Conservation (phyloP, 768 basidiomycete genomes). For the Hypholoma sublateritium region DNA sequence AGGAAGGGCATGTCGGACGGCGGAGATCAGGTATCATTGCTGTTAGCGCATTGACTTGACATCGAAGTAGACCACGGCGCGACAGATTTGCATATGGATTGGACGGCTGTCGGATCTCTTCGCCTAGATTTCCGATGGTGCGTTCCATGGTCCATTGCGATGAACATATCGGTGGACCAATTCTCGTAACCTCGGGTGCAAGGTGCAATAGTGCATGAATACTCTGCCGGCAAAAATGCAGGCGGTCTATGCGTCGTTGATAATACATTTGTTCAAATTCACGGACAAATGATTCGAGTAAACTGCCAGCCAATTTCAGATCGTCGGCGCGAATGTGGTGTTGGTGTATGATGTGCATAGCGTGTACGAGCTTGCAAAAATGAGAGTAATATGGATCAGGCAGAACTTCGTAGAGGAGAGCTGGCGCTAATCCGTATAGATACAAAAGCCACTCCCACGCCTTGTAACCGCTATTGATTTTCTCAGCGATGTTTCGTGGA, state of each 20-base stretch:
- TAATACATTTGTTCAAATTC: conserved; percentile 37
- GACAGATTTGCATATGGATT: conserved; percentile 28
- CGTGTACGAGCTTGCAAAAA: conserved; percentile 27
- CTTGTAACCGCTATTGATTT: conserved; percentile 18
- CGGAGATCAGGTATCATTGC: conserved; percentile 11
- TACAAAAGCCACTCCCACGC: conserved; percentile 27
- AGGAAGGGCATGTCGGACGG: neutral
- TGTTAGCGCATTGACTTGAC: conserved; percentile 20
- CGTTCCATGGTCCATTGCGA: conserved; percentile 32
- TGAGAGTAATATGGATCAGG: conserved; percentile 9
- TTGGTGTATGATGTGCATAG: conserved; percentile 24
- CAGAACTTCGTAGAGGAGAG: conserved; percentile 11
- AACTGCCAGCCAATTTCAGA: neutral
- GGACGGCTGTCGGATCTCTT: conserved; percentile 26
- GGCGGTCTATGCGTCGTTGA: conserved; percentile 19
- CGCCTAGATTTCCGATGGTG: conserved; percentile 24
- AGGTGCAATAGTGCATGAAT: conserved; percentile 30
- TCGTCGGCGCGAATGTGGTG: conserved; percentile 5
- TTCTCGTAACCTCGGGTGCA: conserved; percentile 18
- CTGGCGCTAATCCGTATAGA: conserved; percentile 22
- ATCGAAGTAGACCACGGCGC: conserved; percentile 15
- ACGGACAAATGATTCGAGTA: conserved; percentile 18
- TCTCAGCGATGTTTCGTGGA: conserved; percentile 37
- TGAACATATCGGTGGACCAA: conserved; percentile 20
- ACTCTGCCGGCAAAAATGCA: conserved; percentile 35